Evolutionary conservation across 768 basidiomycete species (phyloP).

Genomic region (Leucocoprinus birnbaumii): DNA sequence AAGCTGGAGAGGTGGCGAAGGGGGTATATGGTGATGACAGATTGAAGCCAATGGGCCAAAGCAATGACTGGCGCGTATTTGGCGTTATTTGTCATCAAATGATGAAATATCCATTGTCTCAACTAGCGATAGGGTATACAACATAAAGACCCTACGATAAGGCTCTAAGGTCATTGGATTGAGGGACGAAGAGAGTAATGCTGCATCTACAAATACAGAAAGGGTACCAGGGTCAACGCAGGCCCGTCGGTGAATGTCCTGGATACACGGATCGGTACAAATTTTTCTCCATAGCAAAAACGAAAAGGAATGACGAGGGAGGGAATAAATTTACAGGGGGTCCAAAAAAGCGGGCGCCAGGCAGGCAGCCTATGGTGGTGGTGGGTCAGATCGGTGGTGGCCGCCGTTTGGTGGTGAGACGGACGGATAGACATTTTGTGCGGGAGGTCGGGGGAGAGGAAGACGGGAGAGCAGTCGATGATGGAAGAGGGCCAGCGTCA

Average conservation of each 20-base stretch:
- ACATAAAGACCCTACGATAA: neutral
- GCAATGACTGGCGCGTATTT: slow-evolving; percentile 1
- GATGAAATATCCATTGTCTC: slow-evolving; percentile 1
- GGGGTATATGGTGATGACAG: slow-evolving; percentile 1
- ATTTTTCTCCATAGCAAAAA: slow-evolving; percentile 5
- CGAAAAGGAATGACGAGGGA: neutral
- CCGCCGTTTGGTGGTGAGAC: slow-evolving; percentile 11
- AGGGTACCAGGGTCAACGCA: slow-evolving; percentile 5
- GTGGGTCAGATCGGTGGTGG: slow-evolving; percentile 5
- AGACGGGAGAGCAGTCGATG: slow-evolving; percentile 35
- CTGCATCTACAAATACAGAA: slow-evolving; percentile 13
- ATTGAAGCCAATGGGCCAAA: neutral
- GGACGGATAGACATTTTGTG: slow-evolving; percentile 15
- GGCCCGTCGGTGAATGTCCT: neutral
- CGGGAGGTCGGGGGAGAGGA: slow-evolving; percentile 23
- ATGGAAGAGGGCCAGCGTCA: slow-evolving; percentile 43
- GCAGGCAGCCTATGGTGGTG: neutral
- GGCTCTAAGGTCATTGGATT: slow-evolving; percentile 12
- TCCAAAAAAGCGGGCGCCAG: neutral
- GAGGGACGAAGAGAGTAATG: slow-evolving; percentile 12
- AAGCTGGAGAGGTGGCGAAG: neutral
- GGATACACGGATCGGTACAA: neutral
- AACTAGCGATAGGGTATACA: neutral
- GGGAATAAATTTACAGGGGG: neutral
- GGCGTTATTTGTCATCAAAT: neutral